phyloP scores from a whole-genome alignment of 768 basidiomycete species.

The Lanmaoa pseudosensibilis region DNA sequence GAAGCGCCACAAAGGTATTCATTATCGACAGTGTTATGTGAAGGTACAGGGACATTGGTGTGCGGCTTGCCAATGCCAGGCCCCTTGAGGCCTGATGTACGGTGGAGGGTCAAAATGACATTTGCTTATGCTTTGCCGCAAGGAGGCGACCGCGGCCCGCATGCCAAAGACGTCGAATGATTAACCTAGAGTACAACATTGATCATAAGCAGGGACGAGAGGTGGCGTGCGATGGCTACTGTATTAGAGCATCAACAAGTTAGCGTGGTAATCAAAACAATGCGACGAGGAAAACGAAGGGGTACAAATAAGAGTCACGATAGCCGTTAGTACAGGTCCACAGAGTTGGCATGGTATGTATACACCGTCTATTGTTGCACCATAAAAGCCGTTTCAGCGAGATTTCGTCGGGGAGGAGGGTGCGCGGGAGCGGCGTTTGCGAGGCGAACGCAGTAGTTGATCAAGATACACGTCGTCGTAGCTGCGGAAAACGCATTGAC shows the following conservation, averaged over 20 bases:
- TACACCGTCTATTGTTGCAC: constrained; percentile 16
- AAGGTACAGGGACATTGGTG: neutral
- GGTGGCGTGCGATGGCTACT: constrained; percentile 10
- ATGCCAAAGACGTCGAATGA: constrained; percentile 4
- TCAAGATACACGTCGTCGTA: constrained; percentile 63
- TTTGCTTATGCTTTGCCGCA: neutral
- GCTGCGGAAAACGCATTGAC: constrained; percentile 51
- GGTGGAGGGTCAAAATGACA: neutral
- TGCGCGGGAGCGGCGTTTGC: constrained; percentile 32
- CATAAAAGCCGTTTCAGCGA: constrained; percentile 13
- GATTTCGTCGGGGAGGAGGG: constrained; percentile 25
- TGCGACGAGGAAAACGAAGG: constrained; percentile 1
- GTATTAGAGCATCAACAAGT: constrained; percentile 5
- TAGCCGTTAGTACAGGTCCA: constrained; percentile 16
- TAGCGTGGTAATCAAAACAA: constrained; percentile 18
- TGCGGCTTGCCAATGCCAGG: neutral
- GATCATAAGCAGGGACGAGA: constrained; percentile 3
- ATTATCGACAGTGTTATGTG: neutral
- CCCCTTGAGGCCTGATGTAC: constrained; percentile 1
- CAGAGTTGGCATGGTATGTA: constrained; percentile 5
- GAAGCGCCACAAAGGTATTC: constrained; percentile 6
- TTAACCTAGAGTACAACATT: constrained; percentile 9
- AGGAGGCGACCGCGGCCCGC: neutral
- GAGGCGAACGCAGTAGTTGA: constrained; percentile 42
- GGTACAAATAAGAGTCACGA: constrained; percentile 2